Evolutionary conservation across 2,329 filamentous ascomycete genomes (phyloP), one percentile per base, ranked within the genome.

Genomic region (Diaporthe capsici): DNA sequence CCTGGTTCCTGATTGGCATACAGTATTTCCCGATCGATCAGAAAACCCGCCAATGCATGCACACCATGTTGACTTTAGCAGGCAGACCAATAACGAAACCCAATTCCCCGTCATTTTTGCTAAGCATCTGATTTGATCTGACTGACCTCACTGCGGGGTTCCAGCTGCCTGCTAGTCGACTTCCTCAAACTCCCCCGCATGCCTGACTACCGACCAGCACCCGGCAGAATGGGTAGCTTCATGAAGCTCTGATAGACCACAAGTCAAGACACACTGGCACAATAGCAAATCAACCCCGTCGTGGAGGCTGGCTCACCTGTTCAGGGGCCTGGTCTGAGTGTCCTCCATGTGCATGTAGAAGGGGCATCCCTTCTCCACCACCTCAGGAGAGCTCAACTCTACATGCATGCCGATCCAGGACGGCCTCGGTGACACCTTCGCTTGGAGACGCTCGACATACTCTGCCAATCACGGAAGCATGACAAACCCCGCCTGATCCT

Each of bases 381-480:
- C 22, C 28, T 68, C 65, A 68, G 47, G 65, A 34, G 65, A 53
- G 47, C 31, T 68, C 49, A 51, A 37, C 28, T 39, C 63, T 34
- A 17, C 8, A 3, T 49, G 6, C 8, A 7, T 49, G 47, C 65
- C 65, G 47, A 68, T 68, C 47, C 47, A 37, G 42, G 47, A 17
- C 13, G 31, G 13, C 13, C 49, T 39, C 25, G 61, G 37, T 70
- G 65, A 70, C 63, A 31, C 65, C 65, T 53, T 37, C 44, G 25
- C 44, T 53, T 53, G 47, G 22, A 53, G 65, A 51, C 28, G 34
- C 31, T 22, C 10, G 58, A 42, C 4, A 28, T 28, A 9, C 17
- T 53, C 65, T 68, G 65, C 65, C 65, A 68, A 53, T 53, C 20
- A 68, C 65, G 53, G 65, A 28, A 68, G 65, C 65, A 53, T 68